phyloP scores from a whole-genome alignment of 1,139 yeast genomes.

The Geotrichum fermentans region DNA sequence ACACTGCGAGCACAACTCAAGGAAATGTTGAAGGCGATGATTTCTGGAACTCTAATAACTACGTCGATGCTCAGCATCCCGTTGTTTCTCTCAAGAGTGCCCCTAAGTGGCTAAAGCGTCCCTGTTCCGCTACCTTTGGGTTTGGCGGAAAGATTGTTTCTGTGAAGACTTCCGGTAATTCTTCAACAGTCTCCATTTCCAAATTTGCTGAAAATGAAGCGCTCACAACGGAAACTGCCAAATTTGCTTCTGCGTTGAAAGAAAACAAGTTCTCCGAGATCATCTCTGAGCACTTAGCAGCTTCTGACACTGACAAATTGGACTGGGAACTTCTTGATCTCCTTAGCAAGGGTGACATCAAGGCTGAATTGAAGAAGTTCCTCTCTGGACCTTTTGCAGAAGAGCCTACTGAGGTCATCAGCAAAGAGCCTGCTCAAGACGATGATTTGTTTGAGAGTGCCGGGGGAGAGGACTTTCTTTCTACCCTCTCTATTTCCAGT shows the following conservation, averaged over 20 bases:
- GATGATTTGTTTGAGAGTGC: constrained; percentile 28
- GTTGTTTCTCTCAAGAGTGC: constrained; percentile 65
- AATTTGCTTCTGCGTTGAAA: constrained; percentile 56
- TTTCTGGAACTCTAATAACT: constrained; percentile 75
- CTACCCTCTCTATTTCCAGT: constrained; percentile 25
- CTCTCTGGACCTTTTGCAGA: constrained; percentile 24
- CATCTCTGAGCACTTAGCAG: constrained; percentile 49
- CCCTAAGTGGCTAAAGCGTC: constrained; percentile 80
- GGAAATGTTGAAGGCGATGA: constrained; percentile 41
- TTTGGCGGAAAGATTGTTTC: constrained; percentile 86
- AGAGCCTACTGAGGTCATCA: constrained; percentile 31
- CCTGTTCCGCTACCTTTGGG: constrained; percentile 78
- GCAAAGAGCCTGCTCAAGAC: constrained; percentile 26
- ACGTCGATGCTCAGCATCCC: constrained; percentile 65
- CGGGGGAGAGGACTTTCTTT: constrained; percentile 37
- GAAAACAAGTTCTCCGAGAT: constrained; percentile 51
- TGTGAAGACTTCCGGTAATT: constrained; percentile 44
- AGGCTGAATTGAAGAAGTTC: constrained; percentile 35
- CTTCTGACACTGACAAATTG: constrained; percentile 46
- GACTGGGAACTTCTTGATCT: constrained; percentile 77
- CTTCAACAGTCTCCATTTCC: constrained; percentile 45
- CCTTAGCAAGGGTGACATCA: constrained; percentile 45
- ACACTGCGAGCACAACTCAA: constrained; percentile 24
- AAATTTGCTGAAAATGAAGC: constrained; percentile 45
- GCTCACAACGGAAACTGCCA: constrained; percentile 39